phyloP scores from a whole-genome alignment of 176 grass and related monocot genomes.

The Chrysopogon serrulatus region DNA sequence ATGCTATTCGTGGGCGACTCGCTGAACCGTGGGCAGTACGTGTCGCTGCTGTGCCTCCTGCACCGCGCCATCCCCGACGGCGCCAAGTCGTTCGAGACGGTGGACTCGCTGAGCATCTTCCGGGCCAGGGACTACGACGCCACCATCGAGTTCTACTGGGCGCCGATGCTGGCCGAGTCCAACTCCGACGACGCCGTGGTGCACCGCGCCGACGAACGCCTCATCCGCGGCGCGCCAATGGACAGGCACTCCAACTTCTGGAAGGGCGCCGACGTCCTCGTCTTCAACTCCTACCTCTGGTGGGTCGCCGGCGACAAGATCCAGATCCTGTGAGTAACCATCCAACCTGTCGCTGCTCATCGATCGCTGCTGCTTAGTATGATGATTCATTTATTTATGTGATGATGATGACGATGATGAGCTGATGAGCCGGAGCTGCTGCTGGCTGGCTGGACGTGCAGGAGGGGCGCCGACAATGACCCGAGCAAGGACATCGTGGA shows the following conservation, averaged over 20 bases:
- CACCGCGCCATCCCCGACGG: slow-evolving; percentile 49
- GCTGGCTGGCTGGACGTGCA: no score
- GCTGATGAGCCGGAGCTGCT: no score
- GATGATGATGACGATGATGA: not conserved
- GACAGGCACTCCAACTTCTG: slow-evolving; percentile 43
- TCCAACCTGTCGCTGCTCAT: no score
- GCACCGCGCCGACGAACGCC: slow-evolving; percentile 29
- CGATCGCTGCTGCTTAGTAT: no score
- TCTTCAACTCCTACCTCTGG: slow-evolving; percentile 78
- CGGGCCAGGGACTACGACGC: slow-evolving; percentile 53
- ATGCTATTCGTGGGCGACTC: slow-evolving; percentile 71
- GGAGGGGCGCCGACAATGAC: slow-evolving; percentile 48
- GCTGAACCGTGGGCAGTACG: slow-evolving; percentile 61
- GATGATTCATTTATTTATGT: not conserved
- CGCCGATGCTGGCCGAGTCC: slow-evolving; percentile 59
- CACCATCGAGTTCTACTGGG: slow-evolving; percentile 75
- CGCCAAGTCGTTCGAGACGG: slow-evolving; percentile 51
- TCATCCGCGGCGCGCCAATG: slow-evolving; percentile 56
- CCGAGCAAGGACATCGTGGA: slow-evolving; percentile 53
- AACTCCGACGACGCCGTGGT: slow-evolving; percentile 46
- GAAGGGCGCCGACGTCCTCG: slow-evolving; percentile 59
- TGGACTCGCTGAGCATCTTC: slow-evolving; percentile 53
- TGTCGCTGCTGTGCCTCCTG: slow-evolving; percentile 59
- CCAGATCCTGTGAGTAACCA: slow-evolving; percentile 42
- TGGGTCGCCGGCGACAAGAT: slow-evolving; percentile 46